Base-by-base conservation (phyloP, 768 basidiomycete species). In the Kwoniella pini region DNA sequence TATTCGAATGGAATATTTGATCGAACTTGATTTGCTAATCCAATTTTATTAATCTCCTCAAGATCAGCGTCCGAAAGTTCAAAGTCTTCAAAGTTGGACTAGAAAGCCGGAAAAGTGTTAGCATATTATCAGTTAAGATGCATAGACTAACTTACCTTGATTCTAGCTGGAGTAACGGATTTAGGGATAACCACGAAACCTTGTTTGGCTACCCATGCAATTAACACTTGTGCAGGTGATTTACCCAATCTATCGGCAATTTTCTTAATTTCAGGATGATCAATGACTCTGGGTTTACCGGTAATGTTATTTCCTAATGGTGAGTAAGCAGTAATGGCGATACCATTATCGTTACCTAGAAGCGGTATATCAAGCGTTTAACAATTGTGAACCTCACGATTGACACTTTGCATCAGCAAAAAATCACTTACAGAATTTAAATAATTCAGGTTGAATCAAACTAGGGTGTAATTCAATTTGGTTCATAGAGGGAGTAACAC, bases 181-280 rank as follows among this genome's bases (percentile, higher is more conserved):
- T 93, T 92, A 17, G 91, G 91, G 69, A 92, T 90, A 63, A 92
- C 87, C 9, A 86, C 86, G 77, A 86, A 87, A 12, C 90, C 91
- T 40, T 89, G 84, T 67, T 86, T 75, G 36, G 79, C 84, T 12
- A 85, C 87, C 90, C 90, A 94, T 0, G 89, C 88, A 62, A 95
- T 80, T 55, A 93, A 82, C 36, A 93, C 87, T 77, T 93, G 89
- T 0, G 90, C 91, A 2, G 89, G 80, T 0, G 87, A 87, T 4
- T 85, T 87, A 31, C 80, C 80, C 33, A 87, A 82, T 69, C 81
- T 82, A 62, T 84, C 77, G 21, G 89, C 90, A 46, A 91, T 82
- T 55, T 83, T 83, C 45, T 82, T 69, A 24, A 93, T 83, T 45
- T 80, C 80, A 3, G 84, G 77, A 74, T 89, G 81, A 43, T 90